Base-by-base conservation (phyloP, 2,329 filamentous ascomycete species). In the Trichoderma harzianum region DNA sequence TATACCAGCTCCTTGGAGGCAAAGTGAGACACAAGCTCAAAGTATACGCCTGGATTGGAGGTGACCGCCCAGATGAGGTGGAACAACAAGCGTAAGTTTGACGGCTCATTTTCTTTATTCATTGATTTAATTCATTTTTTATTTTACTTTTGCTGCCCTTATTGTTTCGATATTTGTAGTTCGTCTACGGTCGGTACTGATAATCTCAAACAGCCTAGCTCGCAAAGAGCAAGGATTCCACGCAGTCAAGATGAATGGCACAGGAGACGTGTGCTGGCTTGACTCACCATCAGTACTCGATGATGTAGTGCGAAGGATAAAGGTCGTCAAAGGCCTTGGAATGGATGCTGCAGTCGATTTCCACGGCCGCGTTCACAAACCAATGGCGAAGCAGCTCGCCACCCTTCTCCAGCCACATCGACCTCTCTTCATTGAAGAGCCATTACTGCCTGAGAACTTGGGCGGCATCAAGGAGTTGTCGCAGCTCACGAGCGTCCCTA, bases 11-110 rank as follows among this genome's bases (percentile, higher is more conserved):
- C 0, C 85, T 95, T 0, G 93, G 93, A 5, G 93, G 92, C 5
- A 93, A 93, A 72, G 87, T 95, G 1, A 86, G 92, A 58, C 84
- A 90, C 74, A 91, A 90, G 76, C 81, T 93, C 14, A 89, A 89
- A 73, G 92, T 94, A 0, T 94, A 94, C 77, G 90, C 90, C 16
- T 94, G 92, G 92, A 94, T 94, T 72, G 92, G 92, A 4, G 92
- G 92, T 3, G 92, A 94, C 75, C 83, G 91, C 5, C 92, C 92
- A 0, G 80, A 82, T 8, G 92, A 93, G 75, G 87, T 94, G 3
- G 88, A 90, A 76, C 78, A 77, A 2, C 88, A 90, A 76, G 91
- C 89, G 84, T 90, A 79, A 75, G 85, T 78, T 14, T 5, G 5
- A 8, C 1, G 2, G 5, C 5, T 28, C 10, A 28, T 62, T 55